Evolutionary conservation across 805 yeast species (phyloP).

Genomic region (Priceomyces melissophilus): DNA sequence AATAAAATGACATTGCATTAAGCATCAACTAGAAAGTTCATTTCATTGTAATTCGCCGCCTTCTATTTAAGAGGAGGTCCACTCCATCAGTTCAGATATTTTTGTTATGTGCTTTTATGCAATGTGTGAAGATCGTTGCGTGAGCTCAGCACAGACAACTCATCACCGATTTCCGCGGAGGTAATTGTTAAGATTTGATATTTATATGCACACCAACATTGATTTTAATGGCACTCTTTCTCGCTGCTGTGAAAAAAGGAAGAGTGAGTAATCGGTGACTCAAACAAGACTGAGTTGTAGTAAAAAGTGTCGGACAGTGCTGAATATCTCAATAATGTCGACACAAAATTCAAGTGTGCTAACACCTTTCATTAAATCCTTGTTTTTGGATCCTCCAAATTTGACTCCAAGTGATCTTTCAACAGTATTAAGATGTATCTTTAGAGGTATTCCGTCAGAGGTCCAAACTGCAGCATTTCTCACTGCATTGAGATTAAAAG

Average conservation of each 20-base stretch:
- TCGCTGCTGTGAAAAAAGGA: not conserved
- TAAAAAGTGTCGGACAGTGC: not conserved
- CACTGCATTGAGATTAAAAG: constrained; percentile 68
- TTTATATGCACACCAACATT: not conserved
- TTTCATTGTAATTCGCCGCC: too few species aligned
- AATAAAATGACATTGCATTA: too few species aligned
- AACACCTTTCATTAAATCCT: constrained; percentile 62
- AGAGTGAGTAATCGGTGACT: not conserved
- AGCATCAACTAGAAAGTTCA: too few species aligned
- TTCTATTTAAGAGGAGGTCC: too few species aligned
- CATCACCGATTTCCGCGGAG: too few species aligned
- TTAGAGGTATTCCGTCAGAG: constrained; percentile 59
- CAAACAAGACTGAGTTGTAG: not conserved
- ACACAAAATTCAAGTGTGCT: constrained; percentile 23
- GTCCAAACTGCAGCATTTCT: constrained; percentile 77
- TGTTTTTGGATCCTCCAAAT: constrained; percentile 57
- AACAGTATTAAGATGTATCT: constrained; percentile 56
- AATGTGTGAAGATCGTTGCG: too few species aligned
- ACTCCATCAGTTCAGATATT: too few species aligned
- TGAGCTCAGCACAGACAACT: too few species aligned
- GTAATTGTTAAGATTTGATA: too few species aligned
- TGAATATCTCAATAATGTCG: constrained; percentile 2
- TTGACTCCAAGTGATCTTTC: constrained; percentile 64
- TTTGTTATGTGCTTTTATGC: too few species aligned
- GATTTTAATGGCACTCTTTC: not conserved